Evolutionary conservation across 2,329 filamentous ascomycete species (phyloP), one percentile per base, ranked within the genome.

Genomic region (Pseudogymnoascus sp.): DNA sequence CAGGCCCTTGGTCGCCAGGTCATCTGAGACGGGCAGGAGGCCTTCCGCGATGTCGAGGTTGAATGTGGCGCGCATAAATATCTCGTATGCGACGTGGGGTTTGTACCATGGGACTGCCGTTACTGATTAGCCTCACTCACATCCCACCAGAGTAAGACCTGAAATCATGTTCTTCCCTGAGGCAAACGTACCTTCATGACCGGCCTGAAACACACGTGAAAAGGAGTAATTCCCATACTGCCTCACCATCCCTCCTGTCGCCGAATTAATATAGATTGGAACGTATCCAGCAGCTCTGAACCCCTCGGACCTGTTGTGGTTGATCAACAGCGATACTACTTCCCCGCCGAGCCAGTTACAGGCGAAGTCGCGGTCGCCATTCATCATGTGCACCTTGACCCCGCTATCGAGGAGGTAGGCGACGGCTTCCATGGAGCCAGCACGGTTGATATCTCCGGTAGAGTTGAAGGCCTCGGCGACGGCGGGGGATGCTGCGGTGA

Each of bases 281-380:
- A 83, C 81, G 69, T 94, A 94, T 0, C 88, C 89, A 0, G 89
- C 84, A 0, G 74, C 71, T 1, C 78, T 74, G 69, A 92, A 94
- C 26, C 74, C 72, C 1, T 34, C 28, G 19, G 52, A 2, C 6
- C 33, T 15, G 52, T 77, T 73, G 9, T 77, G 74, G 38, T 83
- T 77, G 0, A 90, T 74, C 5, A 79, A 78, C 3, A 90, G 76
- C 2, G 85, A 88, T 39, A 89, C 77, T 1, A 85, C 84, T 71
- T 94, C 81, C 34, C 88, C 89, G n/a, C 90, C 89, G 64, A 86
- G 75, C 82, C 86, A 85, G 69, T 85, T 85, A 70, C 82, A 85
- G 62, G 82, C 79, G 67, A 82, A 85, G 70, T 85, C 82, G 62
- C 81, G 73, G 67, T 85, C 82, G 23, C 82, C 82, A 69, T 92